phyloP scores from a whole-genome alignment of 306 rosid species.

The Cicer yamashitae region DNA sequence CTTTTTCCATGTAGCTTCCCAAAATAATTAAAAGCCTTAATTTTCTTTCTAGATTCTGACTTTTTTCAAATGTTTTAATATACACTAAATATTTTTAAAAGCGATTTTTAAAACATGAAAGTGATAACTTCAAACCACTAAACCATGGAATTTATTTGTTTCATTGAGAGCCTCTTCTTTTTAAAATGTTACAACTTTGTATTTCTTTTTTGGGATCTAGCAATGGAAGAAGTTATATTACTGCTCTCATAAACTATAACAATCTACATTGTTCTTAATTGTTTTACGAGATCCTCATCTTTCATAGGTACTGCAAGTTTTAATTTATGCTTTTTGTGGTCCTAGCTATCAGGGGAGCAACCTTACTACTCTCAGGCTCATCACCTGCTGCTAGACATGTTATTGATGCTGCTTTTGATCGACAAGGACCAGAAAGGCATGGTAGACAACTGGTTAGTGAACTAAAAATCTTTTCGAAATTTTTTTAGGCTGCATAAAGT shows the following conservation, averaged over 20 bases:
- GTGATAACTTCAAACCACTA: neutral
- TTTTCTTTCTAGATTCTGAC: neutral
- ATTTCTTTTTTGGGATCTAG: conserved; percentile 45
- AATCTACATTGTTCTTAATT: conserved; percentile 21
- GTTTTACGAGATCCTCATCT: conserved; percentile 28
- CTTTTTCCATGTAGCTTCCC: neutral
- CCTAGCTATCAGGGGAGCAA: conserved; percentile 75
- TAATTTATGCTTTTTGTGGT: conserved; percentile 36
- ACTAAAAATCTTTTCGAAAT: conserved; percentile 1
- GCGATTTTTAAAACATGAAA: neutral
- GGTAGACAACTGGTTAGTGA: conserved; percentile 85
- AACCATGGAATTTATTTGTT: neutral
- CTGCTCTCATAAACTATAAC: conserved; percentile 52
- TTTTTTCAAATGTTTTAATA: neutral
- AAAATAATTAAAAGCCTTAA: neutral
- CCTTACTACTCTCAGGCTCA: conserved; percentile 62
- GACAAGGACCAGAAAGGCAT: conserved; percentile 75
- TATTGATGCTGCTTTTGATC: conserved; percentile 71
- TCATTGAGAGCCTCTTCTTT: conserved; percentile 19
- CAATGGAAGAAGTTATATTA: conserved; percentile 61
- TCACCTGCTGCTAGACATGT: conserved; percentile 79
- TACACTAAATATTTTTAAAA: neutral
- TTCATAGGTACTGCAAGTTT: conserved; percentile 13
- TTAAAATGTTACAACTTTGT: conserved; percentile 13
- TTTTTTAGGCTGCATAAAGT: neutral